Percentiles rank a stretch among this genome's conserved stretches.
Evolutionary conservation across 768 basidiomycete genomes (phyloP).

Genomic region (Austroboletus eburneus): DNA sequence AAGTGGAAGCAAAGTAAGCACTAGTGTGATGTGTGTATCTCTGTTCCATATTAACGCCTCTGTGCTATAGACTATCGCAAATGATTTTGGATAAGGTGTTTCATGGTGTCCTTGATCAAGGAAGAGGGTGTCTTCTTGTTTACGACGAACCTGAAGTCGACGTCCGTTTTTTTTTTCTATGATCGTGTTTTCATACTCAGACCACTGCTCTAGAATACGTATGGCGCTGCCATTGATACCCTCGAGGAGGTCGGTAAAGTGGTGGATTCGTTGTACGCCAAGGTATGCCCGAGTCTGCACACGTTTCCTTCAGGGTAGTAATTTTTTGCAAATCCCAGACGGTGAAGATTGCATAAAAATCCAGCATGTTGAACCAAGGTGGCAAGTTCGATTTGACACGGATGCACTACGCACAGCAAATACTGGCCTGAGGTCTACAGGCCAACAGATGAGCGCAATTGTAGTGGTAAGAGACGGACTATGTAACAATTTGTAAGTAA

Average conservation of each 20-base stretch:
- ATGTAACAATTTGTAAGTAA: too few relatives aligned
- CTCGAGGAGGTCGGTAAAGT: slow-evolving; percentile 89
- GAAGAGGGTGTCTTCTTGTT: slow-evolving; percentile 86
- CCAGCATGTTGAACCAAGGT: too few relatives aligned
- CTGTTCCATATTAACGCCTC: slow-evolving; percentile 3
- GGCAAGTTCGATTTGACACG: neutral
- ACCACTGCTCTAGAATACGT: slow-evolving; percentile 60
- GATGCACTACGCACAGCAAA: too few relatives aligned
- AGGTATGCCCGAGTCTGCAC: slow-evolving; percentile 38
- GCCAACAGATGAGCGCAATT: too few relatives aligned
- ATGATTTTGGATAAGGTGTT: slow-evolving; percentile 98
- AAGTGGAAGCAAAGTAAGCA: slow-evolving; percentile 86
- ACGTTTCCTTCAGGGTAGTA: neutral
- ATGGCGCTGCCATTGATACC: slow-evolving; percentile 85
- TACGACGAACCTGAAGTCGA: slow-evolving; percentile 85
- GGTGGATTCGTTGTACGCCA: slow-evolving; percentile 90
- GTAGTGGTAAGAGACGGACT: too few relatives aligned
- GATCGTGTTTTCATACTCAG: slow-evolving; percentile 4
- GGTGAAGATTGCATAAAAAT: slow-evolving; percentile 38
- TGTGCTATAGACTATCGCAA: slow-evolving; percentile 74
- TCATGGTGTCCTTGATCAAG: slow-evolving; percentile 95
- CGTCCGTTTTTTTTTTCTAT: slow-evolving; percentile 44
- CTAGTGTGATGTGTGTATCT: neutral
- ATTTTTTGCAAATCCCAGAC: slow-evolving; percentile 27
- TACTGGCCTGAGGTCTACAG: too few relatives aligned